Percentiles rank a stretch among this genome's conserved stretches.
phyloP scores from a whole-genome alignment of 257 asterid species.

The Ilex aquifolium region DNA sequence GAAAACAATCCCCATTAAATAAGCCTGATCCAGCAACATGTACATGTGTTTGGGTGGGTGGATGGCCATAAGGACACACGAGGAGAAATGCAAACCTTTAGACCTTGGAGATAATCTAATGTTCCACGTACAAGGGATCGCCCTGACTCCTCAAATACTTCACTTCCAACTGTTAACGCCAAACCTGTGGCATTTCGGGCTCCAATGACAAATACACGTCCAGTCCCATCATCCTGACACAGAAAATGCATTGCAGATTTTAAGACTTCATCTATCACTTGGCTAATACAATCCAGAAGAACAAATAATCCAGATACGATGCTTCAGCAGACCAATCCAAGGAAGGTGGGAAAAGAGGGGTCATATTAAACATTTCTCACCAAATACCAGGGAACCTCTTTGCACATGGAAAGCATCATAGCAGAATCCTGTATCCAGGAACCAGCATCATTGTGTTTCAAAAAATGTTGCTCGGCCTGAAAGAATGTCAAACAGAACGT shows the following conservation, averaged over 20 bases:
- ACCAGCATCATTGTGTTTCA: constrained; percentile 98
- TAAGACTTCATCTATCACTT: no score
- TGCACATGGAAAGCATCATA: constrained; percentile 91
- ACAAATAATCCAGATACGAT: background rate
- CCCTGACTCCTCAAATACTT: constrained; percentile 92
- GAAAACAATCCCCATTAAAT: constrained; percentile 1
- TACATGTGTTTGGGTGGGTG: constrained; percentile 5
- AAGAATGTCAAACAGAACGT: constrained; percentile 10
- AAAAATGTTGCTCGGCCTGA: constrained; percentile 95
- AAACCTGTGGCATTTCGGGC: constrained; percentile 96
- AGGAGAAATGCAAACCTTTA: constrained; percentile 53
- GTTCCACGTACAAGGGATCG: constrained; percentile 96
- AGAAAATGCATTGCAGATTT: background rate
- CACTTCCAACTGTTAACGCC: constrained; percentile 87
- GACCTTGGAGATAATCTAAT: constrained; percentile 93
- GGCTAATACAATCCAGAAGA: no score
- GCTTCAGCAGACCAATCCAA: background rate
- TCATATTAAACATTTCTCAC: constrained; percentile 38
- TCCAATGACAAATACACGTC: constrained; percentile 86
- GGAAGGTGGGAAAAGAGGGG: background rate
- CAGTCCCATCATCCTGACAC: constrained; percentile 82
- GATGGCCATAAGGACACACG: constrained; percentile 6
- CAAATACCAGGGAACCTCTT: constrained; percentile 98
- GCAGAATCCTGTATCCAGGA: constrained; percentile 99
- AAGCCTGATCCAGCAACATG: constrained; percentile 10